phyloP scores from a whole-genome alignment of 805 yeast species.

The Pichia deserticola region DNA sequence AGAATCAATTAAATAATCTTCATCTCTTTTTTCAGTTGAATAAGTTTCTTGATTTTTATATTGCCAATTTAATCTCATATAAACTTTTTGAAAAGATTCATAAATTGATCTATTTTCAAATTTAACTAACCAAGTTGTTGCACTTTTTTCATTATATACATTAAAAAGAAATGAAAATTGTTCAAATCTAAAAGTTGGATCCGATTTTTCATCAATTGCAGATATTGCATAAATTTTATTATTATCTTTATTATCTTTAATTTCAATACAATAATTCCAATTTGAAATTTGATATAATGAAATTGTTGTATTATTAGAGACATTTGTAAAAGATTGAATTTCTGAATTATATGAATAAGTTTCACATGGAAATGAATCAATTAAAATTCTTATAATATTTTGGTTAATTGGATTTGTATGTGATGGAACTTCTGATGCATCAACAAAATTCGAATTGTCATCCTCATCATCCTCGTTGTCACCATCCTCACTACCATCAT shows the following conservation, averaged over 20 bases:
- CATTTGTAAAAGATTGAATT: constrained; percentile 39
- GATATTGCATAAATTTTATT: constrained; percentile 28
- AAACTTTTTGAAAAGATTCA: constrained; percentile 43
- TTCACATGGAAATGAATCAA: constrained; percentile 14
- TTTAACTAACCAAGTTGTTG: constrained; percentile 57
- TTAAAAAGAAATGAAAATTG: constrained; percentile 60
- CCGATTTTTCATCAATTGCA: constrained; percentile 41
- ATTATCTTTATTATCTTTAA: constrained; percentile 22
- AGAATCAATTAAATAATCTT: constrained; percentile 51
- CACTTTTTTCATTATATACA: constrained; percentile 32
- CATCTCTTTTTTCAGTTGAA: constrained; percentile 38
- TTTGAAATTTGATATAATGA: constrained; percentile 37
- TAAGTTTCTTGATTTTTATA: constrained; percentile 43
- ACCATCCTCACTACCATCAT: too few species aligned
- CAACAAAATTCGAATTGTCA: constrained; percentile 24
- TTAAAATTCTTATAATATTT: constrained; percentile 16
- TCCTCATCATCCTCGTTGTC: constrained; percentile 23
- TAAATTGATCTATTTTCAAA: constrained; percentile 38
- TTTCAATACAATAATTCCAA: constrained; percentile 48
- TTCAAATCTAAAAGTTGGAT: constrained; percentile 58
- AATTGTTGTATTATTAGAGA: constrained; percentile 29
- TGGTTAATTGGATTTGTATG: constrained; percentile 5
- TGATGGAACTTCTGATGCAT: constrained; percentile 23
- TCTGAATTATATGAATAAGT: constrained; percentile 53
- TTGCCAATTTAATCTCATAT: constrained; percentile 57